Percentiles rank a stretch among this genome's conserved stretches.
Evolutionary conservation across 78 protist species (phyloP).

Genomic region (Protostelium mycophagum): DNA sequence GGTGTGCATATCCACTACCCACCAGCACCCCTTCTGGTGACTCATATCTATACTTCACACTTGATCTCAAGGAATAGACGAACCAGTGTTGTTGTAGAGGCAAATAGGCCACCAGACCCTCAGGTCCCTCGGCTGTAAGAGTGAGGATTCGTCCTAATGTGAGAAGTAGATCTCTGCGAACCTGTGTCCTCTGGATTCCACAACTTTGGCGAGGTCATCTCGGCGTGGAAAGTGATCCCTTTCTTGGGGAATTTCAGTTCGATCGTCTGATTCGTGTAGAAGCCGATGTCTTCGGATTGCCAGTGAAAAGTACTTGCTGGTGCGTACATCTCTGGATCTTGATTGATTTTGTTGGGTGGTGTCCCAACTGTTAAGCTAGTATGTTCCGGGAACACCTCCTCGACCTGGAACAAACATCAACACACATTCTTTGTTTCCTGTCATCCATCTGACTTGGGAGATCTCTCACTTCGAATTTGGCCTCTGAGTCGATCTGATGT

Average conservation of each 20-base stretch:
- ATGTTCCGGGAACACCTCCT: background rate
- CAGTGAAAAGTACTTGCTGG: background rate
- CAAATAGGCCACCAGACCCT: background rate
- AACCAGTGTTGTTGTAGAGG: slow-evolving; percentile 13
- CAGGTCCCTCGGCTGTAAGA: background rate
- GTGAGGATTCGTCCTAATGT: background rate
- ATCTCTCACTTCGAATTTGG: background rate
- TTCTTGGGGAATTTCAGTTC: background rate
- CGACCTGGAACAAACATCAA: background rate
- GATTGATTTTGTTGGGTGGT: background rate
- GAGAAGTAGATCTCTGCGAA: background rate
- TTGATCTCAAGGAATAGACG: background rate
- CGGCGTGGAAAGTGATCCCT: background rate
- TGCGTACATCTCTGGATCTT: background rate
- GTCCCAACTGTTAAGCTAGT: background rate
- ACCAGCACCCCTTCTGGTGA: background rate
- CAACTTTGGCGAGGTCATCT: background rate
- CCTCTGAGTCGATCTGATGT: background rate
- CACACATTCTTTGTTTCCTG: too few species aligned
- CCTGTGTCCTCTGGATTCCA: slow-evolving; percentile 5
- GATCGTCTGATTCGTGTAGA: background rate
- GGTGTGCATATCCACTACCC: background rate
- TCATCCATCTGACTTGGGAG: background rate
- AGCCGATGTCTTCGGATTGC: background rate
- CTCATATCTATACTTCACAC: background rate